Evolutionary conservation across 192 early-diverging fungal genomes (phyloP), one percentile per base, ranked within the genome.

Genomic region (Linnemannia schmuckeri): DNA sequence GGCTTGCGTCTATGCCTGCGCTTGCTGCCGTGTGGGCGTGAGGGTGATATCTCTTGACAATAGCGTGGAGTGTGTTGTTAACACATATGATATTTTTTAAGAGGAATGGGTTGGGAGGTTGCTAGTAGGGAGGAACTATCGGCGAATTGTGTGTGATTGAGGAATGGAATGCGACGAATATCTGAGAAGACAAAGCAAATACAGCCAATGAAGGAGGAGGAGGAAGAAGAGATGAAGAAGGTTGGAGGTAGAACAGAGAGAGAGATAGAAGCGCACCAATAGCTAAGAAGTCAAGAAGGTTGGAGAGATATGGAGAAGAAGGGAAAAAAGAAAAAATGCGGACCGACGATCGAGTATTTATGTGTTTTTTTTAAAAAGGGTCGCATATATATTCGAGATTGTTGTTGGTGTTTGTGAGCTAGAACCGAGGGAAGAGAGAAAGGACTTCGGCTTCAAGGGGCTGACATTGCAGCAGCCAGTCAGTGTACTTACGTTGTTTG

Each of bases 11-110:
- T 18, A 18, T 52, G 49, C 49, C 20, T 52, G 15, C 17, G 49
- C 4, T 27, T 37, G 47, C 30, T 77, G 84, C 84, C 84, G 78
- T 80, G 84, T 80, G 75, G 84, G 84, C 84, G 84, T 81, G 66
- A 18, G 84, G 84, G 83, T 55, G 24, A 73, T 55, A 41, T 70
- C 70, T 40, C 57, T 38, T 54, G 49, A 54, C 12, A 37, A 20
- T 35, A 24, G 61, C 10, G 27, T 30, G n/a, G 55, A 18, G 27
- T 41, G 66, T 46, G 27, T 55, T 33, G 13, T 46, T 63, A 70
- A 49, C 44, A 75, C 57, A 41, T 81, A 37, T 52, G 52, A 40
- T 40, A 0, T 75, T 47, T 13, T 30, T 41, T 69, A 63, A 55
- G 40, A 47, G 41, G 55, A 68, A 38, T 15, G 44, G 44, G 13